Evolutionary conservation across 441 rosid species (phyloP).

Genomic region (Melastoma candidum): DNA sequence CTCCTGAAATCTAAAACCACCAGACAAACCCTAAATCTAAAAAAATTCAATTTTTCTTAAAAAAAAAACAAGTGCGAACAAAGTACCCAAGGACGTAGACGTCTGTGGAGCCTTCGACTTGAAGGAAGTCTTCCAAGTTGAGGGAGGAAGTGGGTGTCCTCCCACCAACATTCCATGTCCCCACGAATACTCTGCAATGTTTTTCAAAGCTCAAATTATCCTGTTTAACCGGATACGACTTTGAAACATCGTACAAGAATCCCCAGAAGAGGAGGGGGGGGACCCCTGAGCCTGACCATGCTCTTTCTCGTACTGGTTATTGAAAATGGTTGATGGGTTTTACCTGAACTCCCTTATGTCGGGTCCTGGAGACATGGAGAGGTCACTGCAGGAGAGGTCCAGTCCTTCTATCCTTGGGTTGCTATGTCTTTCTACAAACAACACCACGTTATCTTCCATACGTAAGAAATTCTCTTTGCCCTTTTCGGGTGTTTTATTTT

Average conservation of each 20-base stretch:
- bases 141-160: conserved; percentile 54
- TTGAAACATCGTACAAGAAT: not conserved
- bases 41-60: not conserved
- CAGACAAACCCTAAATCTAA: not conserved
- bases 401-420: conserved; percentile 61
- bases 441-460: conserved; percentile 4
- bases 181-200: conserved; percentile 53
- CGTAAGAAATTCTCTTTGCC: conserved; percentile 1
- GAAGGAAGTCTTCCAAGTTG: conserved; percentile 76
- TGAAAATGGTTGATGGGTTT: not conserved
- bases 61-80: not conserved
- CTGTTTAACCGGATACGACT: not conserved
- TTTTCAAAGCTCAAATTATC: conserved; percentile 8
- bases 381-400: conserved; percentile 53
- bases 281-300: too few relatives aligned
- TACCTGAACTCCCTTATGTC: conserved; percentile 68
- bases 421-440: conserved; percentile 40
- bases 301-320: too few relatives aligned
- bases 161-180: conserved; percentile 99
- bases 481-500: not conserved
- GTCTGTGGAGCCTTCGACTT: conserved; percentile 72
- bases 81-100: conserved; percentile 86
- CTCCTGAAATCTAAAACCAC: conserved; percentile 75
- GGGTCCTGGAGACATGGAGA: conserved; percentile 35
- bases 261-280: too few relatives aligned